Conservation (phyloP, 306 rosid genomes). For the Casuarina cunninghamiana region DNA sequence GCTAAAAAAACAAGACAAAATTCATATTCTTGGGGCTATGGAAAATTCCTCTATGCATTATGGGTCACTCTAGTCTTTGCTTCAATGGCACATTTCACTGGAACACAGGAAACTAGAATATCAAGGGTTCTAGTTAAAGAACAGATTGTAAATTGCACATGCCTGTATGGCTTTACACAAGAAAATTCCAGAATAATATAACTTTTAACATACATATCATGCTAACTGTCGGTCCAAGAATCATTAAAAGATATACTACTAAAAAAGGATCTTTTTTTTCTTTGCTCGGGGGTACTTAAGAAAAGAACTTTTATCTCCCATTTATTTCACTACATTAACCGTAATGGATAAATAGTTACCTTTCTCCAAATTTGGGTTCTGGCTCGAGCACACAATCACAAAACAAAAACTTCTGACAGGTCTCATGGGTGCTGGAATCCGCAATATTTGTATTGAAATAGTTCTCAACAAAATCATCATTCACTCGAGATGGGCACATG, state of each 20-base stretch:
- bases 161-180: not conserved
- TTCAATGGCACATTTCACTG: not conserved
- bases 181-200: not conserved
- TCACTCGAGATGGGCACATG: constrained; percentile 26
- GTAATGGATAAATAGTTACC: constrained; percentile 43
- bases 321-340: constrained; percentile 17
- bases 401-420: constrained; percentile 49
- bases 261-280: not conserved
- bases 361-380: constrained; percentile 52
- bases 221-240: not conserved
- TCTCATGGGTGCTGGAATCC: constrained; percentile 59
- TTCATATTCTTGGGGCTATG: not conserved
- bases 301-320: constrained; percentile 13
- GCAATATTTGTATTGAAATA: constrained; percentile 70
- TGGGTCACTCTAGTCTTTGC: not conserved
- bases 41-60: not conserved
- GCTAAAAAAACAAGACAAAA: no score
- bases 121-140: no score
- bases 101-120: not conserved
- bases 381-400: constrained; percentile 61
- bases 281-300: not conserved
- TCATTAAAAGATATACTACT: not conserved
- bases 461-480: constrained; percentile 46
- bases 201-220: not conserved
- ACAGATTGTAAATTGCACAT: no score